Percentiles rank a stretch among this genome's conserved stretches.
Conservation (phyloP, 129 eudicot genomes). For the Deinandra increscens region DNA sequence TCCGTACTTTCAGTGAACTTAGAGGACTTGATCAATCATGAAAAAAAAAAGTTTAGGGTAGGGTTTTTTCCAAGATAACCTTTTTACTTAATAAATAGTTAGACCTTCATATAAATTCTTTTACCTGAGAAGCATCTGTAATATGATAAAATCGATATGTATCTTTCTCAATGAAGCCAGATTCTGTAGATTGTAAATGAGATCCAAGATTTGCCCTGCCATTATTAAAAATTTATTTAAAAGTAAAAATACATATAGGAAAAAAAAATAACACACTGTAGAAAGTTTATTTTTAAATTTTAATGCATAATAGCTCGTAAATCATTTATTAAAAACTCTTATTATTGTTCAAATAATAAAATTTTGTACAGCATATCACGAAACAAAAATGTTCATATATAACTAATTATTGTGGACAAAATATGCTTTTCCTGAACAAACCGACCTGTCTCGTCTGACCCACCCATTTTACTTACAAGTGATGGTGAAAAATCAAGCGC, state of each 20-base stretch:
- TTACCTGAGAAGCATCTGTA: slow-evolving; percentile 73
- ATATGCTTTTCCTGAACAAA: background rate
- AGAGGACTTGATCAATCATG: no score
- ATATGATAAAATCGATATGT: slow-evolving; percentile 64
- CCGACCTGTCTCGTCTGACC: background rate
- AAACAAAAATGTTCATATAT: background rate
- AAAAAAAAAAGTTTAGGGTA: no score
- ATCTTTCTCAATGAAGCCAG: slow-evolving; percentile 39
- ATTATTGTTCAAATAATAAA: background rate
- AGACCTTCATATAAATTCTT: background rate
- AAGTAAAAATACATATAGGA: background rate
- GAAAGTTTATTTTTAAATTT: background rate
- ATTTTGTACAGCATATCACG: background rate
- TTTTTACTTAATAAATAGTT: background rate
- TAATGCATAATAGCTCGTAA: background rate
- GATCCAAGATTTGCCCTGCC: slow-evolving; percentile 55
- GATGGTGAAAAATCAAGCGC: slow-evolving; percentile 61
- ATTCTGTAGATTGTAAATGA: slow-evolving; percentile 35
- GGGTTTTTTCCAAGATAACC: background rate
- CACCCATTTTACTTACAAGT: slow-evolving; percentile 45
- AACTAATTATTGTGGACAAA: background rate
- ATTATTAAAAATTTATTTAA: slow-evolving; percentile 18
- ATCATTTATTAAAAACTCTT: background rate
- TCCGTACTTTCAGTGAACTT: no score
- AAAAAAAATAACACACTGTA: background rate